Evolutionary conservation across 495 filamentous ascomycete genomes (phyloP), one percentile per base, ranked within the genome.

Genomic region (Aspergillus diversus): DNA sequence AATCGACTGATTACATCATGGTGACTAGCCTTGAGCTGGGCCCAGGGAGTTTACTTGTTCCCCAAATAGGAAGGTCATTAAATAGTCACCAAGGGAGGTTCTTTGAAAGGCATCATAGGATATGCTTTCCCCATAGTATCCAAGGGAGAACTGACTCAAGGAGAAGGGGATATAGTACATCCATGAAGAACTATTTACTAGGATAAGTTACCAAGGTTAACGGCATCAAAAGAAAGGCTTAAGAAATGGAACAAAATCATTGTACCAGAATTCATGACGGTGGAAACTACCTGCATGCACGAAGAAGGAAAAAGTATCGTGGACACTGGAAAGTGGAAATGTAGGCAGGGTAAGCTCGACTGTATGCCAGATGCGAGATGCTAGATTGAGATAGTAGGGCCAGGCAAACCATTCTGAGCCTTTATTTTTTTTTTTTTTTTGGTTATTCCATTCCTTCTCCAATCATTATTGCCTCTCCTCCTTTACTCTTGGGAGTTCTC

Each of bases 281-380:
- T 11, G n/a, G n/a, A n/a, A n/a, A 11, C n/a, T 11, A 4, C 5
- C 7, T 15, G n/a, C n/a, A 7, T 43, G 11, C 8, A 43, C n/a
- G 3, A 15, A 4, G 37, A 43, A 43, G n/a, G n/a, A 46, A 43
- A 42, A 43, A 43, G n/a, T 11, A 6, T 6, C 21, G 21, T 27
- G 21, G 21, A 27, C 21, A 27, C 21, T 27, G 21, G 2, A 27
- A 27, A 27, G 21, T 43, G 8, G n/a, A 13, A 11, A 11, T 43
- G 39, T 12, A 43, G 39, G 8, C 39, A 12, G 39, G 39, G 4
- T 11, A 11, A 43, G 39, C 39, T 43, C 39, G 11, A 11, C 39
- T 11, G 39, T 4, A 50, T 50, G 47, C 47, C 31, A 27, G n/a
- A 50, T 50, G 47, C 11, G 21, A 50, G 47, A 50, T 50, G 47